Percentiles rank a stretch among this genome's conserved stretches.
These are phyloP conservation scores for Erigeron canadensis DNA, from an alignment of 129 eudicot species.

Conservation along the genomic window DNA sequence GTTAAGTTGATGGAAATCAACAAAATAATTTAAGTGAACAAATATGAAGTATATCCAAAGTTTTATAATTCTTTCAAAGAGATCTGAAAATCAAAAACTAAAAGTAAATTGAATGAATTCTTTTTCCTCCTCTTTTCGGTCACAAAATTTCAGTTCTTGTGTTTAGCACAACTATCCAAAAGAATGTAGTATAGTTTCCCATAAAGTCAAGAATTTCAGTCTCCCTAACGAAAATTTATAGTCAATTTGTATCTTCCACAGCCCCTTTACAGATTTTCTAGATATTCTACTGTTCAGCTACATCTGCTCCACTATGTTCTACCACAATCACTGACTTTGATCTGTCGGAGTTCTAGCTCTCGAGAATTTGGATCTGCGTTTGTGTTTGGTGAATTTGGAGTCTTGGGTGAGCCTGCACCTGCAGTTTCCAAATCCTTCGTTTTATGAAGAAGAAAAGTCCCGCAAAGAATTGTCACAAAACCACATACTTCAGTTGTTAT, in stretches of 20 bases:
- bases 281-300: conserved; percentile 17
- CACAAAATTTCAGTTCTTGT: too few relatives aligned
- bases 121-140: too few relatives aligned
- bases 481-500: conserved; percentile 67
- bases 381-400: conserved; percentile 14
- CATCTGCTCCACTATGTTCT: neutral
- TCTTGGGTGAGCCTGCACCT: conserved; percentile 20
- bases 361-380: conserved; percentile 15
- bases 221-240: conserved; percentile 15
- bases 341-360: conserved; percentile 27
- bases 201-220: conserved; percentile 13
- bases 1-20: too few relatives aligned
- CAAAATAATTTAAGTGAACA: too few relatives aligned
- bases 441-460: conserved; percentile 90
- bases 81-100: too few relatives aligned
- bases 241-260: conserved; percentile 1
- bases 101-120: too few relatives aligned
- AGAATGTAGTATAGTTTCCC: neutral
- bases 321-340: conserved; percentile 17
- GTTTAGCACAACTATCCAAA: too few relatives aligned
- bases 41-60: too few relatives aligned
- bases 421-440: conserved; percentile 62
- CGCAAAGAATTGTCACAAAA: conserved; percentile 73
- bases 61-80: too few relatives aligned
- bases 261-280: neutral